phyloP scores from a whole-genome alignment of 345 rosid genomes.

The Camelina laxa region DNA sequence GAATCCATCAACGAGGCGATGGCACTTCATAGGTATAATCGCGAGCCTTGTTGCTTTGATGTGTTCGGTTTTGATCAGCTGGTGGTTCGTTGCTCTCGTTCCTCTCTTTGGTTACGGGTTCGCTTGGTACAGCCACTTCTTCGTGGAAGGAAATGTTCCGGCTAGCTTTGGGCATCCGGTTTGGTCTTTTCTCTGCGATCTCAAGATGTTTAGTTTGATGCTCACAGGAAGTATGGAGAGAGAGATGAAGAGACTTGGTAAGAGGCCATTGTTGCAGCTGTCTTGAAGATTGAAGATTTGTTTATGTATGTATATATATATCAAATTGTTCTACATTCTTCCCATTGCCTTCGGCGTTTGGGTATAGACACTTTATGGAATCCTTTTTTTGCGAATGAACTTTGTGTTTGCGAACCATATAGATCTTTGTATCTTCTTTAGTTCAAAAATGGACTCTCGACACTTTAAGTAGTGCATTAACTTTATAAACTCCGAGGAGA shows the following conservation, averaged over 20 bases:
- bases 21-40: constrained; percentile 86
- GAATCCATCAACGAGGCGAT: constrained; percentile 77
- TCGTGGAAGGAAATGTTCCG: constrained; percentile 86
- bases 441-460: no score
- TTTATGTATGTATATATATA: neutral
- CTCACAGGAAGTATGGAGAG: constrained; percentile 90
- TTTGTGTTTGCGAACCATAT: no score
- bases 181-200: constrained; percentile 88
- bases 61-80: constrained; percentile 59
- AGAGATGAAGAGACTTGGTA: constrained; percentile 94
- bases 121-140: constrained; percentile 98
- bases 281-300: constrained; percentile 31
- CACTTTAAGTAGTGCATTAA: constrained; percentile 4
- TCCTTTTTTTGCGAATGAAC: neutral
- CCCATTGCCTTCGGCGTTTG: constrained; percentile 8
- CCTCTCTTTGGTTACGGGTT: constrained; percentile 79
- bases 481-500: constrained; percentile 30
- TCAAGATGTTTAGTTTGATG: constrained; percentile 93
- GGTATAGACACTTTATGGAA: neutral
- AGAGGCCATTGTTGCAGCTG: constrained; percentile 76
- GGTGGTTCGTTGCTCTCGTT: constrained; percentile 65
- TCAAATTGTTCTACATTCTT: neutral
- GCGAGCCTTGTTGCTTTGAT: constrained; percentile 53
- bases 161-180: constrained; percentile 85
- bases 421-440: no score